Percentiles rank a stretch among this genome's conserved stretches.
phyloP scores from a whole-genome alignment of 768 basidiomycete species.

The Mycena albidolilacea region DNA sequence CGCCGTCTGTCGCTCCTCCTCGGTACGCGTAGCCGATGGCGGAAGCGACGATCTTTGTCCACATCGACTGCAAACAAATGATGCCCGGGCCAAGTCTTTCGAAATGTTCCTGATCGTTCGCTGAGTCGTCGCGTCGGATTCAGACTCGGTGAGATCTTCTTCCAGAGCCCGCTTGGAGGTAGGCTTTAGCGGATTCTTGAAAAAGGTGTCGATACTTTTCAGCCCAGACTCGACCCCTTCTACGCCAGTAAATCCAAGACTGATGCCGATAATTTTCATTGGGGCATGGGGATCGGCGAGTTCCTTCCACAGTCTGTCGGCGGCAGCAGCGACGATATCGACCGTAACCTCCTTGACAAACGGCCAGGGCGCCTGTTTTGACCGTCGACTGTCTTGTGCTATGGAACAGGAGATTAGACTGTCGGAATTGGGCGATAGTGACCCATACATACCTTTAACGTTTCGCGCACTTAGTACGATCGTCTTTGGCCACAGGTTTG shows the following conservation, averaged over 20 bases:
- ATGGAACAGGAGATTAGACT: constrained; percentile 18
- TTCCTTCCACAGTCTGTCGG: constrained; percentile 89
- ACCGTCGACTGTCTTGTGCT: constrained; percentile 79
- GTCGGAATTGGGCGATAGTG: background rate
- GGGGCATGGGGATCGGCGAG: constrained; percentile 71
- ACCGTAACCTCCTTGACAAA: constrained; percentile 82
- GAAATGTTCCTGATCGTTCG: constrained; percentile 27
- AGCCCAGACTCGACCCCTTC: constrained; percentile 85
- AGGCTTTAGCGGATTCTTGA: constrained; percentile 57
- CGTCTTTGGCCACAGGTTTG: constrained; percentile 93
- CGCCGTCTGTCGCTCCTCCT: constrained; percentile 51
- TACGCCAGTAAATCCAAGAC: constrained; percentile 84
- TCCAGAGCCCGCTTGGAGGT: constrained; percentile 58
- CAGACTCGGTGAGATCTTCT: constrained; percentile 40
- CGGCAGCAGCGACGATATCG: constrained; percentile 82
- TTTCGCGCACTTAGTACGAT: constrained; percentile 85
- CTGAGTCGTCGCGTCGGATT: background rate
- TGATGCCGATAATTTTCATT: constrained; percentile 81
- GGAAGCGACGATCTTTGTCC: constrained; percentile 59
- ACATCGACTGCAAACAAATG: constrained; percentile 75
- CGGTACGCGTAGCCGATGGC: constrained; percentile 43
- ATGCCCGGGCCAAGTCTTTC: constrained; percentile 40
- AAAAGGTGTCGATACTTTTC: constrained; percentile 89
- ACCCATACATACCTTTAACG: constrained; percentile 57
- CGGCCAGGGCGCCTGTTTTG: constrained; percentile 91